Evolutionary conservation across 2,329 filamentous ascomycete species (phyloP).

Genomic region (Aspergillus sclerotialis): DNA sequence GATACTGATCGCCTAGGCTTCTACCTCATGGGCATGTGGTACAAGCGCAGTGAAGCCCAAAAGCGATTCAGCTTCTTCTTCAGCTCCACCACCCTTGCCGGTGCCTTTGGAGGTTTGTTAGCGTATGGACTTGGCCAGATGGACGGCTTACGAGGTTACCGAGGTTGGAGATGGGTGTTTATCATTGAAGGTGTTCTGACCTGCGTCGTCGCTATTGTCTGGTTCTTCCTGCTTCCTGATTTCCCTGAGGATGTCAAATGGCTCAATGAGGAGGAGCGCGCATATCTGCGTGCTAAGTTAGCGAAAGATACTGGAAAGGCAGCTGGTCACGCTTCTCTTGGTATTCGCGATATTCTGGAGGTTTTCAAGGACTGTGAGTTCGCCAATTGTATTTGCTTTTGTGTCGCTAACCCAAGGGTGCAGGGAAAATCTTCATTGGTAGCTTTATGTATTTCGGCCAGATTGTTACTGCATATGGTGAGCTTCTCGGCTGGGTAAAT

Average conservation of each 20-base stretch:
- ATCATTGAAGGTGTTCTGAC: constrained; percentile 61
- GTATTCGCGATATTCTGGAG: constrained; percentile 49
- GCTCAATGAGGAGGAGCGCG: constrained; percentile 62
- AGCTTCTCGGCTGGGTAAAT: constrained; percentile 2
- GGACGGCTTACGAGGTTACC: constrained; percentile 51
- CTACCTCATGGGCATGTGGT: constrained; percentile 74
- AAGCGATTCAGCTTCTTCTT: constrained; percentile 94
- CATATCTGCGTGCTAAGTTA: constrained; percentile 60
- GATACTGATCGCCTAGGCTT: constrained; percentile 32
- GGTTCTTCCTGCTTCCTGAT: constrained; percentile 62
- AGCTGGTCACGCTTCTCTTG: constrained; percentile 56
- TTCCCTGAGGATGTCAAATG: constrained; percentile 71
- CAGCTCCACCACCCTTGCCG: constrained; percentile 57
- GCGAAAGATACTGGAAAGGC: constrained; percentile 62
- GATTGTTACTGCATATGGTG: constrained; percentile 66
- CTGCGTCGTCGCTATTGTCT: constrained; percentile 50
- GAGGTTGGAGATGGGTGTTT: constrained; percentile 45
- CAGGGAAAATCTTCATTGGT: constrained; percentile 61
- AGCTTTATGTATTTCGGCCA: constrained; percentile 77
- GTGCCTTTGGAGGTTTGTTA: constrained; percentile 56
- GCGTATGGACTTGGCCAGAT: constrained; percentile 56
- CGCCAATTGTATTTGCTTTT: neutral
- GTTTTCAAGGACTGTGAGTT: constrained; percentile 61
- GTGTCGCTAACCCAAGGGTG: constrained; percentile 8
- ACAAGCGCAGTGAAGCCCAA: constrained; percentile 78